Evolutionary conservation across 371 early-diverging fungal genomes (phyloP), one percentile per base, ranked within the genome.

Genomic region (Mortierella sp.): DNA sequence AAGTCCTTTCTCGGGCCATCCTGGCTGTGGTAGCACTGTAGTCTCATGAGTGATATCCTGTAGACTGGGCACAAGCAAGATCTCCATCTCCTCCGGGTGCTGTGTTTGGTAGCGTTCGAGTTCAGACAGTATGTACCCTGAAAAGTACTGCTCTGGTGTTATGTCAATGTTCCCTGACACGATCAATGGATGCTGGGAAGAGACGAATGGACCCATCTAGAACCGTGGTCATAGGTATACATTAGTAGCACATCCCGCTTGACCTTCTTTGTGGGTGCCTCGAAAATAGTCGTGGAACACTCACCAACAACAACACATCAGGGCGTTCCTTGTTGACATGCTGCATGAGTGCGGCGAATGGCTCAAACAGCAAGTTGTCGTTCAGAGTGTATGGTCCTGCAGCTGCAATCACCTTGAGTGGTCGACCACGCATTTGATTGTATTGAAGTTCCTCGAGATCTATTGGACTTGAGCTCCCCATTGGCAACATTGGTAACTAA

Each of bases 351-450:
- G 86, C 94, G 13, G 84, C 82, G 55, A 96, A 81, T 0, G 96
- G 94, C 60, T 91, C 92, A 60, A 87, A 97, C 17, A 84, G 72
- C 13, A 95, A 80, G 62, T 91, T 90, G 55, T 85, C 90, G 16
- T 86, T 85, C 34, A 94, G 64, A 4, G 95, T 94, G 70, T 85
- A 97, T 3, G 97, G 97, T 0, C 97, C 97, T 0, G 91, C 77
- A 3, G 95, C 93, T 14, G 90, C 78, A 13, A 93, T 60, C 19
- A 95, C 83, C 39, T 84, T 87, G 8, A 92, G 63, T 13, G 93
- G 89, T 37, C 79, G 59, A 2, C 80, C 79, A 16, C 63, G 71
- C 46, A 66, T 46, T 10, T 57, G 58, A n/a, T 31, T 62, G 39
- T 71, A 52, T 19, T 80, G 79, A 17, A 63, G 62, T 6, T 71